A percentile compares a stretch with the other conserved stretches of the same genome.
Evolutionary conservation across 805 yeast species (phyloP).

Genomic region (Scheffersomyces spartinae): DNA sequence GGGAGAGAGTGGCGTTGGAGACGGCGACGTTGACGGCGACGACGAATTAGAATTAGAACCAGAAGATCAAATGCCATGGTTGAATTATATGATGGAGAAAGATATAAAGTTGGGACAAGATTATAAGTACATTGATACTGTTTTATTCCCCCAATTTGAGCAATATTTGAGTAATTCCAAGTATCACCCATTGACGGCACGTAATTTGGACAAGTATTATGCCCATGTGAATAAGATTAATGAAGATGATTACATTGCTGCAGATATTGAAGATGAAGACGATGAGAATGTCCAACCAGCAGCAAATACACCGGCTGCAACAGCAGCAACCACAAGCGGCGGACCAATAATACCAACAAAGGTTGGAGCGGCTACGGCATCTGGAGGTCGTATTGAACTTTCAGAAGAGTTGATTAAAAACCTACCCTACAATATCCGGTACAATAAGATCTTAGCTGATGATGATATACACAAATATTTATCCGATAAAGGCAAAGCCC

Average conservation of each 20-base stretch:
- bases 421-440: conserved; percentile 23
- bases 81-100: conserved; percentile 23
- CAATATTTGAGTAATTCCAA: conserved; percentile 15
- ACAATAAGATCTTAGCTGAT: conserved; percentile 12
- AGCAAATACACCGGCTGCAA: background rate
- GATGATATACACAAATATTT: conserved; percentile 16
- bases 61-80: conserved; percentile 22
- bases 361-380: no score
- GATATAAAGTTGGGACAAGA: conserved; percentile 25
- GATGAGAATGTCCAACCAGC: conserved; percentile 1
- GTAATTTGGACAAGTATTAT: no score
- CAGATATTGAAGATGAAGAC: conserved; percentile 13
- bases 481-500: no score
- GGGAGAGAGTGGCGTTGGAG: no score
- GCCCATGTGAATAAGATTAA: conserved; percentile 13
- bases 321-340: conserved; percentile 2
- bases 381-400: background rate
- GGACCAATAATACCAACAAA: no score
- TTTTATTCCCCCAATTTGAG: conserved; percentile 14
- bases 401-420: conserved; percentile 11
- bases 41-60: conserved; percentile 9
- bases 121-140: conserved; percentile 20
- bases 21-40: conserved; percentile 8
- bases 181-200: no score
- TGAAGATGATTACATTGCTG: conserved; percentile 18